Percentiles rank a stretch among this genome's conserved stretches.
These are phyloP conservation scores for Russula vinacea DNA, from an alignment of 768 basidiomycete genomes.

Conservation along the genomic window DNA sequence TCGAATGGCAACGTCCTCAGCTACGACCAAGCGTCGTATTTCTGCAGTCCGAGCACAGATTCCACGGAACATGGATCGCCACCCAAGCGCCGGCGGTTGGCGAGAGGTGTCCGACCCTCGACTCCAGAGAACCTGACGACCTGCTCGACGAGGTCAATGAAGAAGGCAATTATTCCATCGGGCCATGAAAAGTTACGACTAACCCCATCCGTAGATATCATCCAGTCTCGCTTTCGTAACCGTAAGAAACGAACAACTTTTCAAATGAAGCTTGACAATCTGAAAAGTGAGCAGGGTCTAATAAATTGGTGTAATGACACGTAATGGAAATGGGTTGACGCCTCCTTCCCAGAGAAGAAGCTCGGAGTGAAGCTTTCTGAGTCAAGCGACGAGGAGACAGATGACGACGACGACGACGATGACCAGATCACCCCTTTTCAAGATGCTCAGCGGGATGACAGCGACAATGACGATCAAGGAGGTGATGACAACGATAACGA, in stretches of 20 bases:
- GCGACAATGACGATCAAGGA: constrained; percentile 39
- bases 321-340: not conserved
- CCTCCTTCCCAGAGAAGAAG: constrained; percentile 12
- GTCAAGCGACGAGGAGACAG: constrained; percentile 29
- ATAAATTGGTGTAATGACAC: not conserved
- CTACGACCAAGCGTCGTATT: not conserved
- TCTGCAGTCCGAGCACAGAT: constrained; percentile 36
- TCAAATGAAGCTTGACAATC: constrained; percentile 60
- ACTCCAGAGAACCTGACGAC: constrained; percentile 43
- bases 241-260: constrained; percentile 58
- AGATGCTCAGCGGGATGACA: constrained; percentile 30
- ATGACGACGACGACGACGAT: constrained; percentile 24
- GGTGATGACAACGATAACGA: constrained; percentile 40
- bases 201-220: constrained; percentile 46
- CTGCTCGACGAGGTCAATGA: constrained; percentile 53
- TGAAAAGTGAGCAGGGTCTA: constrained; percentile 54
- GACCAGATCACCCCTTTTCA: constrained; percentile 36
- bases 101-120: constrained; percentile 44
- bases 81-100: constrained; percentile 42
- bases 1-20: constrained; percentile 1
- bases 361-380: constrained; percentile 27
- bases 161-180: constrained; percentile 46
- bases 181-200: constrained; percentile 8
- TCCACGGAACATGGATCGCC: constrained; percentile 34
- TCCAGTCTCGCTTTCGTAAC: constrained; percentile 59